Evolutionary conservation across 2,329 filamentous ascomycete species (phyloP), one percentile per base, ranked within the genome.

Genomic region (Exophiala alcalophila): DNA sequence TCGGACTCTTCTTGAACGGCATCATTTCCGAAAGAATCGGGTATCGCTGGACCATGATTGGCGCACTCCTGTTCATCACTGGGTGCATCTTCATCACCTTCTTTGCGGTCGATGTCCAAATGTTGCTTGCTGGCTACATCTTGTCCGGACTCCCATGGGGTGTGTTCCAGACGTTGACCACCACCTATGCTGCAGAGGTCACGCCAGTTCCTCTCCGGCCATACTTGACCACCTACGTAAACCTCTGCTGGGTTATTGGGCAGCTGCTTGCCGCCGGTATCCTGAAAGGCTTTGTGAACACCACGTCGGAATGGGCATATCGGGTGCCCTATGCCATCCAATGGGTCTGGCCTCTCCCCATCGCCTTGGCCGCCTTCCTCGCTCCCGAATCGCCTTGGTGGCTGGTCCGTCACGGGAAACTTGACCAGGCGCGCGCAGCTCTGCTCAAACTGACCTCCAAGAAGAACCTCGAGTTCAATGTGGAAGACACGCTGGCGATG

Each of bases 331-430:
- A 66, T 32, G 62, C 61, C 2, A 52, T 64, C 20, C 58, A 60
- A 41, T 60, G 58, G 58, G 44, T 59, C 19, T 60, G 56, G 56
- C 56, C 54, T 2, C 21, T 58, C 2, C 49, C 56, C 3, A 57
- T 60, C 15, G 42, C 49, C 1, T 14, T 52, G 2, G 37, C 52
- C 26, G 41, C 53, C 9, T 46, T 56, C 28, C 51, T 59, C 23
- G 56, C 56, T 11, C 72, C 72, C 11, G 67, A 77, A 59, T 71
- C 67, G 0, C 74, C 74, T 3, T 73, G 70, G 71, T 74, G 71
- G 71, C 60, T 74, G n/a, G 69, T 74, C 16, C 63, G 71, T 12
- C 68, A 65, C 44, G 69, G 68, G 3, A 65, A 64, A 14, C 63
- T 65, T 1, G 63, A 70, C n/a, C 65, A 73, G 33, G 72, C 72